Percentiles rank a stretch among this genome's conserved stretches.
phyloP scores from a whole-genome alignment of 352 stramenopile genomes.

The Globisporangium polare region DNA sequence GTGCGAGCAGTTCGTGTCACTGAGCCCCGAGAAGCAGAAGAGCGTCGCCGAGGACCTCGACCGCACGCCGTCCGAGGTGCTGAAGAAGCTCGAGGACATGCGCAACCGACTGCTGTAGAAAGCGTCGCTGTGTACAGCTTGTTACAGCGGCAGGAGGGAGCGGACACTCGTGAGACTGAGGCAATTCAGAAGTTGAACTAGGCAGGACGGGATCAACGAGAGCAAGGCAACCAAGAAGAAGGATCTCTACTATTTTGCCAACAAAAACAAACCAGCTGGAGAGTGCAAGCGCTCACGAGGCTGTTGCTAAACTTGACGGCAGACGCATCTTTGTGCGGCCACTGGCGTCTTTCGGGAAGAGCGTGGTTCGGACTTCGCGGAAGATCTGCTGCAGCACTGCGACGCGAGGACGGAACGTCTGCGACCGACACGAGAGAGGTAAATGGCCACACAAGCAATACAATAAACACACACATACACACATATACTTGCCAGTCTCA shows the following conservation, averaged over 20 bases:
- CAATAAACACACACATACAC: conserved; percentile 13
- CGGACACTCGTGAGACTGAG: conserved; percentile 2
- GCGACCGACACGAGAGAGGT: background rate
- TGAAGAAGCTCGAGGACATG: conserved; percentile 99
- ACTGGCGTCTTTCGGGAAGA: conserved; percentile 48
- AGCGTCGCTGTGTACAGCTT: background rate
- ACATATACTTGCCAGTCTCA: background rate
- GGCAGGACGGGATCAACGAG: background rate
- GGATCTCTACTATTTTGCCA: conserved; percentile 9
- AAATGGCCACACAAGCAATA: background rate
- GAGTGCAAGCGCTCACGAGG: conserved; percentile 7
- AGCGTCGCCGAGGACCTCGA: conserved; percentile 96
- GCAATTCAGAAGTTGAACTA: background rate
- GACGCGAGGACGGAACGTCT: conserved; percentile 71
- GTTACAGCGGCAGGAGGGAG: conserved; percentile 1
- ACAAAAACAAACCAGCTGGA: background rate
- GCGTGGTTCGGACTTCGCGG: conserved; percentile 38
- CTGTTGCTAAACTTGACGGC: conserved; percentile 15
- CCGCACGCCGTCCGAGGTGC: conserved; percentile 93
- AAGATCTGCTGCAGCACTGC: conserved; percentile 71
- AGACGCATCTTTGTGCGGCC: conserved; percentile 39
- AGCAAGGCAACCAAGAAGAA: background rate
- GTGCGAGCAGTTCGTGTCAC: conserved; percentile 93
- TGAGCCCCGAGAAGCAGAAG: conserved; percentile 93
- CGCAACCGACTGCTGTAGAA: conserved; percentile 94